Evolutionary conservation across 2,329 filamentous ascomycete species (phyloP), one percentile per base, ranked within the genome.

Genomic region (Pyrenophora tritici-repentis): DNA sequence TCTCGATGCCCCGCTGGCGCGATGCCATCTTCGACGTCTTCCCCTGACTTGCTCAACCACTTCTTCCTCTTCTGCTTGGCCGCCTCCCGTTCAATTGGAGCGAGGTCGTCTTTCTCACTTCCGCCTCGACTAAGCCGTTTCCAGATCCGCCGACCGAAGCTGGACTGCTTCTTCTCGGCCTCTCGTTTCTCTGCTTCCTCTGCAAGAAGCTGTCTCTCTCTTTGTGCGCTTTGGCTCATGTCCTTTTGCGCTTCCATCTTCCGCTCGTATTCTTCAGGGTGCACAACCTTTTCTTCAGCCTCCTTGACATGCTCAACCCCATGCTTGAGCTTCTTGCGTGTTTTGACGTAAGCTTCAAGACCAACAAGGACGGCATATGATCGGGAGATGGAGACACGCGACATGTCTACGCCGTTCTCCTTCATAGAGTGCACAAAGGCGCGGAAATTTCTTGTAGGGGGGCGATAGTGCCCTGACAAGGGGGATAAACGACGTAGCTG

Each of bases 351-450:
- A 12, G 86, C 83, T 76, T 96, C 91, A 4, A 96, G 79, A 0
- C 92, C 92, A 0, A 92, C 83, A 1, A 96, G 79, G 0, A 96
- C 85, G 0, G 89, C 87, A 67, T 96, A 96, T 1, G 87, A 88
- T 62, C 91, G 87, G 35, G 86, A 90, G 38, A 96, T 89, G 14
- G 86, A 88, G 9, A 95, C 86, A 20, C 83, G 86, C 12, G 82
- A 84, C 83, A 92, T 89, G 71, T 97, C 91, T 0, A 88, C 91
- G 1, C 88, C 88, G 26, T 83, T 83, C 1, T 86, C 85, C 60
- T 86, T 84, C 4, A 97, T 78, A 7, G 81, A 86, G 55, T 86
- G 83, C 2, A 96, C 83, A 65, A 96, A 96, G 1, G 87, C 86
- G 24, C 88, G 85, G 67, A 96, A 96, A 68, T 93, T 96, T 54